These are phyloP conservation scores for Fusarium cyanostomum DNA, from an alignment of 2,329 filamentous ascomycete species.

Conservation along the genomic window DNA sequence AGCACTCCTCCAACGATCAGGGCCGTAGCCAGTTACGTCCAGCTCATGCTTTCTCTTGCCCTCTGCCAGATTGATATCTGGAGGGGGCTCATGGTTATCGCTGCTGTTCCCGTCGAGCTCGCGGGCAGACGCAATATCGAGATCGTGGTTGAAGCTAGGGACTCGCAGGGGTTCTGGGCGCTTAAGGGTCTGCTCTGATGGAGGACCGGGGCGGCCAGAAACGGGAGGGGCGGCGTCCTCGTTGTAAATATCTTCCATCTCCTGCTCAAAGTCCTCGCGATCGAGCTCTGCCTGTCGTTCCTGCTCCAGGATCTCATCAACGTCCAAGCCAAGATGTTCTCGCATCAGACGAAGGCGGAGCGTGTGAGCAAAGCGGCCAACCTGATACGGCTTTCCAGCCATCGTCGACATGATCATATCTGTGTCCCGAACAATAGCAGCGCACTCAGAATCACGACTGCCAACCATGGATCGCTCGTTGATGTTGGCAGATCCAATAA, in stretches of 20 bases:
- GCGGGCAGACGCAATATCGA: constrained; percentile 58
- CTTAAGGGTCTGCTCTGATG: constrained; percentile 48
- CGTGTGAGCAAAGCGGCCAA: constrained; percentile 92
- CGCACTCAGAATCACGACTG: constrained; percentile 89
- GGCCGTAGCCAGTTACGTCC: constrained; percentile 81
- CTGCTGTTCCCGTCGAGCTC: constrained; percentile 49
- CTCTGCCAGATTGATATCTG: constrained; percentile 55
- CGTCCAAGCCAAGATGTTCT: constrained; percentile 94
- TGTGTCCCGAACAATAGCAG: constrained; percentile 88
- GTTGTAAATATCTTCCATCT: constrained; percentile 71
- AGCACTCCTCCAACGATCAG: constrained; percentile 77
- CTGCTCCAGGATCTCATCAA: constrained; percentile 88
- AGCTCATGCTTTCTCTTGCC: constrained; percentile 70
- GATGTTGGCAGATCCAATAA: constrained; percentile 98
- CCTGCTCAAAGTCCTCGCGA: constrained; percentile 63
- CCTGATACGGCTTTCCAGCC: constrained; percentile 87
- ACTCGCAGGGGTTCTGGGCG: constrained; percentile 34
- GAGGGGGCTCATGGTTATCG: constrained; percentile 5
- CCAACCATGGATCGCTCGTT: constrained; percentile 97
- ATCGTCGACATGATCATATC: constrained; percentile 93
- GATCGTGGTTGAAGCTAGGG: constrained; percentile 78
- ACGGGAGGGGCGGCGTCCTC: constrained; percentile 52
- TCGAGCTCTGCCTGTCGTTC: constrained; percentile 75
- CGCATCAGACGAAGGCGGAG: constrained; percentile 94
- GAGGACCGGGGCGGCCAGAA: neutral